phyloP scores from a whole-genome alignment of 495 filamentous ascomycete species.

The Neurospora tetraspora region DNA sequence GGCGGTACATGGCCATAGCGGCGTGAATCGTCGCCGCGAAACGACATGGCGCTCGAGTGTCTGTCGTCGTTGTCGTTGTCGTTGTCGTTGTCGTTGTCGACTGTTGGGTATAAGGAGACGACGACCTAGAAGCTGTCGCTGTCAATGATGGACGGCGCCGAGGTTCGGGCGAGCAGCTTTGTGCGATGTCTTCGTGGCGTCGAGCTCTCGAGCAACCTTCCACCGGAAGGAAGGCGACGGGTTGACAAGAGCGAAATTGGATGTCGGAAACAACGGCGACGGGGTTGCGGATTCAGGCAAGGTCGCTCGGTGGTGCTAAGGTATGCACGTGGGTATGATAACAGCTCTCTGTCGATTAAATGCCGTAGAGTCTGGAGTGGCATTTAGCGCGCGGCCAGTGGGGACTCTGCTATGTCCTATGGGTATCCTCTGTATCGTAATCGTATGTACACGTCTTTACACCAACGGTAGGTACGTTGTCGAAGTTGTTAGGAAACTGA shows the following conservation, averaged over 20 bases:
- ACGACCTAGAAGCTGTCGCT: background rate
- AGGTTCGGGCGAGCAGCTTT: background rate
- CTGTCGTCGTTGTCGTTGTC: background rate
- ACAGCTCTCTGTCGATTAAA: background rate
- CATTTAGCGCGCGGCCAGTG: background rate
- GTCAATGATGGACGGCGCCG: background rate
- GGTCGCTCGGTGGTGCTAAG: background rate
- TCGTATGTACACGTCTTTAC: background rate
- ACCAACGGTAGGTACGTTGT: background rate
- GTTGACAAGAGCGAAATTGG: background rate
- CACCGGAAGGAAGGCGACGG: background rate
- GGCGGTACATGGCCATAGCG: constrained; percentile 49
- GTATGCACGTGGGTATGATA: background rate
- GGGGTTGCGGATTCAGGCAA: background rate
- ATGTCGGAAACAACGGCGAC: background rate
- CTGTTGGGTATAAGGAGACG: background rate
- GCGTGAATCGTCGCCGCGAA: constrained; percentile 42
- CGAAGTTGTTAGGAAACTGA: background rate
- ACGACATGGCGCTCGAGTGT: constrained; percentile 37
- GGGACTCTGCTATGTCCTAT: background rate
- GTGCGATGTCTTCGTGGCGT: background rate
- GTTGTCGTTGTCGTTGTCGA: background rate
- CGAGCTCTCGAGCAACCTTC: background rate
- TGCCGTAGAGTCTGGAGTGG: background rate
- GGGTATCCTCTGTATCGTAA: background rate